Conservation (phyloP, 2,329 filamentous ascomycete genomes). For the Botryosphaeria dothidea region DNA sequence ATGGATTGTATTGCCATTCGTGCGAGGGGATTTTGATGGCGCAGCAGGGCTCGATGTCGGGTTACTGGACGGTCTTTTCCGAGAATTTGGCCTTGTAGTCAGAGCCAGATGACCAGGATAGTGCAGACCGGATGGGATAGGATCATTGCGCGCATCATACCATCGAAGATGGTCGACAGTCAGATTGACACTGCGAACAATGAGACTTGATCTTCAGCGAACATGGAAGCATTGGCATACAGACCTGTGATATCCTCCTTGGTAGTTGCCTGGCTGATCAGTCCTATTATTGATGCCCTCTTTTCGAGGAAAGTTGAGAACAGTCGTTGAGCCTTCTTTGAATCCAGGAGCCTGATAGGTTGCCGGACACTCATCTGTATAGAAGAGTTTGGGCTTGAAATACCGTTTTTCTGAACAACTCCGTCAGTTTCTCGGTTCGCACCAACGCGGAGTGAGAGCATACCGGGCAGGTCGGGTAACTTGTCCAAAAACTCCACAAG, state of each 20-base stretch:
- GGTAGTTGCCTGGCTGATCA: constrained; percentile 34
- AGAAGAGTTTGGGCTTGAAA: constrained; percentile 35
- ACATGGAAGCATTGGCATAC: constrained; percentile 20
- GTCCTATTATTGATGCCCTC: constrained; percentile 41
- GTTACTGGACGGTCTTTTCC: no score
- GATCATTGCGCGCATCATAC: not conserved
- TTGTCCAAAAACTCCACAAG: constrained; percentile 41
- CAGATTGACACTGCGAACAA: constrained; percentile 23
- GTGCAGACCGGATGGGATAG: not conserved
- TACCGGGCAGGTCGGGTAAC: constrained; percentile 25
- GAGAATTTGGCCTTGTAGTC: no score
- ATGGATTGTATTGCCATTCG: not conserved
- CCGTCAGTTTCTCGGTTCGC: not conserved
- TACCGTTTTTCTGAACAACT: not conserved
- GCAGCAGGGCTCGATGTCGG: no score
- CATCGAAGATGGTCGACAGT: not conserved
- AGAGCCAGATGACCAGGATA: not conserved
- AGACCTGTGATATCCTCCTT: constrained; percentile 43
- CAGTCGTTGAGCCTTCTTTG: constrained; percentile 28
- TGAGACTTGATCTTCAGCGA: constrained; percentile 16
- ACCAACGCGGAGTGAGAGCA: not conserved
- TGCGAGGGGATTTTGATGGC: no score
- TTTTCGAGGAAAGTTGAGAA: constrained; percentile 38
- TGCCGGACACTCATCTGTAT: constrained; percentile 41
- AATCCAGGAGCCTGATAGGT: constrained; percentile 48